Base-by-base conservation (phyloP, 2,329 filamentous ascomycete genomes). In the Penicillium palitans region DNA sequence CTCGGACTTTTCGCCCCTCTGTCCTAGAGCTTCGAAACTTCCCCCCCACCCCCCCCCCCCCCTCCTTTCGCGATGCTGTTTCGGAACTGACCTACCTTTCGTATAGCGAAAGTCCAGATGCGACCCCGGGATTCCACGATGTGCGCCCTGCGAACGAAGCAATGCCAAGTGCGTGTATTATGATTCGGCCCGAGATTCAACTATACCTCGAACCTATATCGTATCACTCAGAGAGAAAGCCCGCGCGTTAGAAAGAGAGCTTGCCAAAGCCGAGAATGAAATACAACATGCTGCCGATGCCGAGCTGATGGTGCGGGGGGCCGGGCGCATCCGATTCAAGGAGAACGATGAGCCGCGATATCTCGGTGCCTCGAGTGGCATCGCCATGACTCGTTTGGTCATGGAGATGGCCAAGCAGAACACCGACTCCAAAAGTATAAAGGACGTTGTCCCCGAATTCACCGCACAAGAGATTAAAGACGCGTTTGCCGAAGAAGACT, bases 351-450 rank as follows among this genome's bases (percentile, higher is more conserved):
- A 97, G 76, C 87, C 90, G 17, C 90, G 93, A 62, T 98, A 95
- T 72, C 81, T 99, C 3, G 95, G 95, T 0, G 90, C 95, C 3
- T 96, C 93, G 49, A 98, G 93, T 73, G 95, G 93, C 59, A 96
- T 97, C 68, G 91, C 92, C 70, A 96, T 98, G 80, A 96, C 93
- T 13, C 87, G 93, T 31, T 83, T 98, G 66, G 88, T 99, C 12
- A 97, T 99, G 90, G 93, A 97, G 73, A 87, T 96, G 75, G 93
- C 93, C 53, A 98, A 96, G 78, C 89, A 92, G 62, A 96, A 93
- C 70, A 96, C 92, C 27, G 90, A 95, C 69, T 89, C 91, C 6
- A 90, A 92, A 74, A 91, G 89, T 64, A 97, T 98, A 72, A 92
- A 91, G 58, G 92, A 97, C 66, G 87, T 98, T 50, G 90, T 97